These are phyloP conservation scores for Lepiota venenata DNA, from an alignment of 768 basidiomycete genomes.

Conservation along the genomic window DNA sequence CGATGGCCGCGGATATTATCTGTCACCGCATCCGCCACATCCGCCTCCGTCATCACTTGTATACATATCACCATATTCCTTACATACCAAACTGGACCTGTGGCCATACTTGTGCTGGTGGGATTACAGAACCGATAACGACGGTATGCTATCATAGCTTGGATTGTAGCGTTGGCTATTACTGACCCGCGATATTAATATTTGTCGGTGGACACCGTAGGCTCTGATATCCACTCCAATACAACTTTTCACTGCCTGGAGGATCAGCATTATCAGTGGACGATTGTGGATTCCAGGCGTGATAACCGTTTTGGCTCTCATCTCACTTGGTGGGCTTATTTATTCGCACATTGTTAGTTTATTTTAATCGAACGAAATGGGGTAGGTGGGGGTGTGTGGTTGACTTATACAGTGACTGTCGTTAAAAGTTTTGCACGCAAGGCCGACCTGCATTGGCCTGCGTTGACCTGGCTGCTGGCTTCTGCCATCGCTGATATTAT, in stretches of 20 bases:
- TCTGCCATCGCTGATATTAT: constrained; percentile 43
- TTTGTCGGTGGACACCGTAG: constrained; percentile 16
- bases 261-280: constrained; percentile 31
- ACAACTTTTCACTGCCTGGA: constrained; percentile 39
- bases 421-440: constrained; percentile 25
- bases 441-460: constrained; percentile 27
- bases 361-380: not conserved
- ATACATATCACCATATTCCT: not conserved
- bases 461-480: constrained; percentile 41
- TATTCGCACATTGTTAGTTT: not conserved
- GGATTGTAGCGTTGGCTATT: too few relatives aligned
- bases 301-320: constrained; percentile 24
- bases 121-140: constrained; percentile 27
- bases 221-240: constrained; percentile 36
- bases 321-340: constrained; percentile 26
- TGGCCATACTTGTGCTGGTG: not conserved
- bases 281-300: constrained; percentile 21
- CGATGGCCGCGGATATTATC: too few relatives aligned
- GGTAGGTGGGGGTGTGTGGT: constrained; percentile 31
- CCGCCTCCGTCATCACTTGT: too few relatives aligned
- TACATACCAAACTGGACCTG: not conserved
- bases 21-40: too few relatives aligned
- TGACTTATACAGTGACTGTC: constrained; percentile 21
- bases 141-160: constrained; percentile 21
- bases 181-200: not conserved